Evolutionary conservation across 176 grass and related monocot genomes (phyloP).

Genomic region (Cocos nucifera): DNA sequence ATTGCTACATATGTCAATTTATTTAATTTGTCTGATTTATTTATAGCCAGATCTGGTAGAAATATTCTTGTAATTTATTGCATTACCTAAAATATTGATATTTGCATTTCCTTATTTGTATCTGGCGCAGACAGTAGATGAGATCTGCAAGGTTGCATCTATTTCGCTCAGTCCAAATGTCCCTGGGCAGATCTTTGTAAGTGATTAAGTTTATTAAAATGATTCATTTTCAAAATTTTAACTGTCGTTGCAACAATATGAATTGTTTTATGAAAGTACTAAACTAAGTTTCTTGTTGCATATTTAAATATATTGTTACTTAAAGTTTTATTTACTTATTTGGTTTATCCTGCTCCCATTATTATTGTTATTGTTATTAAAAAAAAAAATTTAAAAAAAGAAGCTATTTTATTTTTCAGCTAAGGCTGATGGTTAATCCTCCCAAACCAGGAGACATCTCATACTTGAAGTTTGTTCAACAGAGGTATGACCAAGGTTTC

Average conservation of each 20-base stretch:
- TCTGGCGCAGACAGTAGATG: slow-evolving; percentile 70
- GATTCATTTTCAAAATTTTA: background rate
- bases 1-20: no score
- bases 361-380: slow-evolving; percentile 2
- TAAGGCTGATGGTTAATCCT: slow-evolving; percentile 96
- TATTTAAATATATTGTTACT: no score
- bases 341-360: background rate
- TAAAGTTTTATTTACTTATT: no score
- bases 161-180: slow-evolving; percentile 87
- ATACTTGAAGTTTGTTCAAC: slow-evolving; percentile 58
- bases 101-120: background rate
- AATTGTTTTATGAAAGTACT: no score
- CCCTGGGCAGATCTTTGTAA: slow-evolving; percentile 97
- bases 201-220: slow-evolving; percentile 27
- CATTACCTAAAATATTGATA: no score
- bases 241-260: background rate
- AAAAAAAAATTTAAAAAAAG: background rate
- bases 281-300: no score
- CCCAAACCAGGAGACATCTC: slow-evolving; percentile 94
- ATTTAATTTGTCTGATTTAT: no score
- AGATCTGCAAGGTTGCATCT: slow-evolving; percentile 98
- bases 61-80: no score
- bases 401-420: slow-evolving; percentile 33
- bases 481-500: slow-evolving; percentile 82
- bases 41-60: no score